Conservation (phyloP, 2,329 filamentous ascomycete genomes). For the Microsporum audouinii region DNA sequence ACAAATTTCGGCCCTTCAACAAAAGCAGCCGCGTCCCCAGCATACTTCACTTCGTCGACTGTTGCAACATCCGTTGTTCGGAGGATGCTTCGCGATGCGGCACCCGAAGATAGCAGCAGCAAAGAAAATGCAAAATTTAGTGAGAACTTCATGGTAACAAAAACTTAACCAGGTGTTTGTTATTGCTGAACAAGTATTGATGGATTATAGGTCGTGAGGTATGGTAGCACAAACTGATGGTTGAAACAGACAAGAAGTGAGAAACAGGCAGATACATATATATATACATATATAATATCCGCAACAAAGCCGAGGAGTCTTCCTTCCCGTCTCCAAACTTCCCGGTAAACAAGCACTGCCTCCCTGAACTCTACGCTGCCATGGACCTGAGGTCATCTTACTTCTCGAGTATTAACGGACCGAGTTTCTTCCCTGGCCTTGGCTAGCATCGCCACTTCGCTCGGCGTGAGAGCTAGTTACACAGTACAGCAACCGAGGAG, state of each 20-base stretch:
- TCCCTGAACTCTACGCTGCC: not conserved
- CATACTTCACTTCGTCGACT: not conserved
- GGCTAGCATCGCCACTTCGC: not conserved
- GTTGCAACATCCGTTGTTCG: not conserved
- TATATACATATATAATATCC: not conserved
- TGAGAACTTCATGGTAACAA: conserved; percentile 24
- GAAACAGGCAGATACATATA: not conserved
- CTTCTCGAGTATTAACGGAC: not conserved
- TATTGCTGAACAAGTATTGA: too few species aligned
- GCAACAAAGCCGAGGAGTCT: not conserved
- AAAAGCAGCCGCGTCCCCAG: not conserved
- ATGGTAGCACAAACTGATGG: not conserved
- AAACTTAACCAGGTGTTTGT: not conserved
- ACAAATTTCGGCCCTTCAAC: conserved; percentile 11
- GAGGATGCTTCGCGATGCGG: conserved; percentile 21
- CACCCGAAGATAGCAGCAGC: conserved; percentile 21
- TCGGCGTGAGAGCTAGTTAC: not conserved
- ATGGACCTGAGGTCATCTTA: not conserved
- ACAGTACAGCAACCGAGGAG: not conserved
- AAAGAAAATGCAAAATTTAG: conserved; percentile 17
- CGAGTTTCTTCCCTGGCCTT: not conserved
- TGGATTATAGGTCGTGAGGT: too few species aligned
- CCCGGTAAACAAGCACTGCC: not conserved
- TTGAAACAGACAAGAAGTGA: not conserved
- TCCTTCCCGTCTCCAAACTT: not conserved